Evolutionary conservation across 2,329 filamentous ascomycete genomes (phyloP).

Genomic region (Ceratocystis papillata): DNA sequence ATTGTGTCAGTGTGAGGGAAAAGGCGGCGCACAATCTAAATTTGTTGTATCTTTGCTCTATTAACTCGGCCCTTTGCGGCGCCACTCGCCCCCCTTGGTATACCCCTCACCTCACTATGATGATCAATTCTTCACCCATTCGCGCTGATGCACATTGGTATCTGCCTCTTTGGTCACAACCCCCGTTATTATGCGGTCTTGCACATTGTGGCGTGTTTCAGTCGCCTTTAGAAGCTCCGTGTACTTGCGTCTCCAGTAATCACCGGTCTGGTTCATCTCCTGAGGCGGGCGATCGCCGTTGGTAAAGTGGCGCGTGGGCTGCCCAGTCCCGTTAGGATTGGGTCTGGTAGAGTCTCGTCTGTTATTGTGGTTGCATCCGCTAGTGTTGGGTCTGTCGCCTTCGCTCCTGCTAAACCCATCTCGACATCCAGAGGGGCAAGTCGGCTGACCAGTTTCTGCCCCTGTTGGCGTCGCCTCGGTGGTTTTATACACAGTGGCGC

Average conservation of each 20-base stretch:
- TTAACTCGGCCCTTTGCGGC: background rate
- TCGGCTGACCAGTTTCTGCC: background rate
- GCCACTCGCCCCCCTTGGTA: background rate
- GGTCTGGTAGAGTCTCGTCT: background rate
- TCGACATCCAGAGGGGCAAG: background rate
- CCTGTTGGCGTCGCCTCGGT: background rate
- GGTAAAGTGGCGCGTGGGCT: constrained; percentile 8
- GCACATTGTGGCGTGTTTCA: constrained; percentile 14
- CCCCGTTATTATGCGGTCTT: constrained; percentile 8
- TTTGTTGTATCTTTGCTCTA: background rate
- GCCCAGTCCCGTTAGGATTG: background rate
- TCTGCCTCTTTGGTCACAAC: background rate
- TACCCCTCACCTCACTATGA: background rate
- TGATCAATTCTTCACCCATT: background rate
- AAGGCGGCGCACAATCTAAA: background rate
- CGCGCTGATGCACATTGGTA: background rate
- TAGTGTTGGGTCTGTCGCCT: background rate
- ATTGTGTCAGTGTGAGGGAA: background rate
- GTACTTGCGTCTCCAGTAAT: constrained; percentile 23
- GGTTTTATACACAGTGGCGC: constrained; percentile 19
- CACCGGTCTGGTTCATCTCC: background rate
- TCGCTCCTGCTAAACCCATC: background rate
- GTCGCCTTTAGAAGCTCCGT: constrained; percentile 19
- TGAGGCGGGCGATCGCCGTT: constrained; percentile 15
- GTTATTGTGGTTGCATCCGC: background rate